phyloP scores from a whole-genome alignment of 257 asterid species.

The Orobanche coerulescens region DNA sequence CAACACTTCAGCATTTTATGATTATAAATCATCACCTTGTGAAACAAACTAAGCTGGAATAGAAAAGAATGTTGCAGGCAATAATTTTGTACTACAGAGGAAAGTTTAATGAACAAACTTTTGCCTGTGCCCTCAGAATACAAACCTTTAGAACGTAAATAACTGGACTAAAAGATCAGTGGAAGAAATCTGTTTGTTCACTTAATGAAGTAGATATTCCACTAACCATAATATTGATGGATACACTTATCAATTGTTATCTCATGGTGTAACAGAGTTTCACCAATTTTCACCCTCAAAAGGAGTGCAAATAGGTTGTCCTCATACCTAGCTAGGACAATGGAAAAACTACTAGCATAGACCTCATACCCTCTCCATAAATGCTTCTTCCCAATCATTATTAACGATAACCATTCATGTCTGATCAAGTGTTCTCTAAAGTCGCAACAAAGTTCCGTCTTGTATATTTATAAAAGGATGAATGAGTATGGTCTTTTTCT shows the following conservation, averaged over 20 bases:
- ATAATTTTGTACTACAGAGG: neutral
- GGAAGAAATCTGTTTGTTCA: neutral
- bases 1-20: neutral
- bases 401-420: neutral
- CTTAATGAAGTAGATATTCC: neutral
- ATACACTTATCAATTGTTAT: conserved; percentile 5
- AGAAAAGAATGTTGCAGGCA: conserved; percentile 3
- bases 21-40: neutral
- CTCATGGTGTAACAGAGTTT: neutral
- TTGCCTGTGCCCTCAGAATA: neutral
- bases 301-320: neutral
- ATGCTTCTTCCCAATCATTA: conserved; percentile 4
- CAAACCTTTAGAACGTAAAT: neutral
- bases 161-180: neutral
- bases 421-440: neutral
- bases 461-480: neutral
- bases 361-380: neutral
- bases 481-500: neutral
- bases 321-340: neutral
- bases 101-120: neutral
- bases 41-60: neutral
- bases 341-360: neutral
- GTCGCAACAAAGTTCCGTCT: neutral
- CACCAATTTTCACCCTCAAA: neutral
- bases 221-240: neutral